Conservation (phyloP, 2,329 filamentous ascomycete genomes). For the Colletotrichum echinochloae region DNA sequence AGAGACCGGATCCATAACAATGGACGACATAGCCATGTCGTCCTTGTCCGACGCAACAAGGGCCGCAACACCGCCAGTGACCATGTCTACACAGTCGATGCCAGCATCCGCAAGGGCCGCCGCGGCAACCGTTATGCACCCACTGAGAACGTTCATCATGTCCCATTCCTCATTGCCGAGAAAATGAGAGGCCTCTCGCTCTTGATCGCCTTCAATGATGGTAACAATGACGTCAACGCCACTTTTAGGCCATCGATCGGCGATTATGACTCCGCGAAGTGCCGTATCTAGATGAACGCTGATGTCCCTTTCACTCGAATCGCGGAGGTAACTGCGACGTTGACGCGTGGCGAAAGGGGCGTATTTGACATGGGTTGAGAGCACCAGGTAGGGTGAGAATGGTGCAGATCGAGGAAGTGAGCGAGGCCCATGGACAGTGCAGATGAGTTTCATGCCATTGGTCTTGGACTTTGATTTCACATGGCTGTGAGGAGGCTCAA, state of each 20-base stretch:
- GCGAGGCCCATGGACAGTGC: constrained; percentile 92
- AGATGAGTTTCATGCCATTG: constrained; percentile 88
- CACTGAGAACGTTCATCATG: constrained; percentile 89
- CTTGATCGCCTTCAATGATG: constrained; percentile 92
- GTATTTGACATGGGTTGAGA: constrained; percentile 96
- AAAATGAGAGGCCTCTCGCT: constrained; percentile 64
- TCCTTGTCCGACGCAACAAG: constrained; percentile 63
- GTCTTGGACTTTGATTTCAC: constrained; percentile 54
- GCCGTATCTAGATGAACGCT: constrained; percentile 93
- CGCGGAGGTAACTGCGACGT: constrained; percentile 86
- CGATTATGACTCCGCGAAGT: constrained; percentile 88
- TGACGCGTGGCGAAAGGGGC: constrained; percentile 90
- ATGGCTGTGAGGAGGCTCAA: constrained; percentile 61
- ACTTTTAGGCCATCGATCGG: constrained; percentile 98
- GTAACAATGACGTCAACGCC: constrained; percentile 96
- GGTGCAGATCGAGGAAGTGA: constrained; percentile 89
- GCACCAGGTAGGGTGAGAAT: constrained; percentile 91
- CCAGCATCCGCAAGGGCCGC: constrained; percentile 94
- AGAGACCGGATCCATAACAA: constrained; percentile 85
- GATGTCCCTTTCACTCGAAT: constrained; percentile 87
- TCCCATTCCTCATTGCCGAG: constrained; percentile 79
- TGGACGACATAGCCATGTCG: constrained; percentile 41
- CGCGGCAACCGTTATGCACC: constrained; percentile 93
- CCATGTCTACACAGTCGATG: constrained; percentile 93
- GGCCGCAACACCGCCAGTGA: constrained; percentile 90